Base-by-base conservation (phyloP, 2,329 filamentous ascomycete genomes). In the Aspergillus niger region DNA sequence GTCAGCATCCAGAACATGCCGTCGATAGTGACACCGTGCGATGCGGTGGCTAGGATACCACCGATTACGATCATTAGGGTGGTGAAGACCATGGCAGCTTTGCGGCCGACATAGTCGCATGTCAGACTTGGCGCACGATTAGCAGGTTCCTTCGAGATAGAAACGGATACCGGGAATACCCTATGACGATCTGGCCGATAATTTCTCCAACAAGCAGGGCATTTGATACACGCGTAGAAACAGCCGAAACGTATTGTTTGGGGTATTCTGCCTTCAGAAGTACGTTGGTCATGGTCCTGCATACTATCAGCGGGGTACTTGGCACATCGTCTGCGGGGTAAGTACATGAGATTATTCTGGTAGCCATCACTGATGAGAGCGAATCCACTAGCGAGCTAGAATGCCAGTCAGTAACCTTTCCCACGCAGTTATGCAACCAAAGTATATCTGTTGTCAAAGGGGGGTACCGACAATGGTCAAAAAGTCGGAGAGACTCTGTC, bases 1-100 rank as follows among this genome's bases (percentile, higher is more conserved):
- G 53, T 55, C 53, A 55, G 11, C 53, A 55, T 55, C 53, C 53
- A 55, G 39, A 55, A 55, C 53, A 55, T 55, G 24, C 53, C 53
- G 24, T 47, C 17, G 26, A 55, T 55, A 4, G 53, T 55, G 39
- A 32, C 28, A 6, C 53, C 53, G 28, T 55, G 41, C 2, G 53
- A 30, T 6, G 53, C 53, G n/a, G 53, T 47, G 26, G 53, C 53
- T 6, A 55, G n/a, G 10, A 55, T 55, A 10, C 53, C 53, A 6
- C 53, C 53, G n/a, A 55, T 15, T 2, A 55, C 53, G 5, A 55
- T 55, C 53, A 55, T 55, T 5, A 32, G 10, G 1, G 53, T 55
- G 17, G 53, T 55, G 11, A 44, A 55, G 6, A 55, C 53, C 24
- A 55, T 43, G 43, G 39, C 39, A 11, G 53, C 39, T n/a, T 55